A percentile compares a stretch with the other conserved stretches of the same genome.
phyloP scores from a whole-genome alignment of 306 rosid genomes.

The Carpinus fangiana region DNA sequence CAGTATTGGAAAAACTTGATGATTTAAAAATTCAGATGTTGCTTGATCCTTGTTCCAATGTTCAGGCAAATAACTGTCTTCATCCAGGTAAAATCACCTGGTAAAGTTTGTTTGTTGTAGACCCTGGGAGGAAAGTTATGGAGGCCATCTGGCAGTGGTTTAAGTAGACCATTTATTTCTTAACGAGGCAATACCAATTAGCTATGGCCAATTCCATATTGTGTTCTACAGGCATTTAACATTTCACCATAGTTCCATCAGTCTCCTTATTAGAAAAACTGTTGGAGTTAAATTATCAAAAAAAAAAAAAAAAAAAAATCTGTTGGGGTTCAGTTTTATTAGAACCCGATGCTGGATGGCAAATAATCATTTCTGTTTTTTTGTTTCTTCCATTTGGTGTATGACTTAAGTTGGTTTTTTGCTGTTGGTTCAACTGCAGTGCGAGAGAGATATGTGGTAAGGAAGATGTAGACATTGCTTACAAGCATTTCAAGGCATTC shows the following conservation, averaged over 20 bases:
- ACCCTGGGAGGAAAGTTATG: background rate
- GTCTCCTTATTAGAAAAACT: background rate
- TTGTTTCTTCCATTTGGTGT: slow-evolving; percentile 14
- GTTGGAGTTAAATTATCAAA: too few relatives aligned
- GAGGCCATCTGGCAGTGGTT: background rate
- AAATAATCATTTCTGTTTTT: slow-evolving; percentile 18
- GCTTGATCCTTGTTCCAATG: background rate
- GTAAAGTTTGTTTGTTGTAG: background rate
- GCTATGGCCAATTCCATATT: background rate
- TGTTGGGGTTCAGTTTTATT: background rate
- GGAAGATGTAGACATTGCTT: slow-evolving; percentile 85
- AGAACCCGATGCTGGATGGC: slow-evolving; percentile 2
- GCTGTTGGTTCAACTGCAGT: slow-evolving; percentile 46
- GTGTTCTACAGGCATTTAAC: background rate
- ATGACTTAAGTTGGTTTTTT: slow-evolving; percentile 1
- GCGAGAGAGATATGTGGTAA: slow-evolving; percentile 92
- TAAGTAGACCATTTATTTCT: background rate
- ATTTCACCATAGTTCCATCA: background rate
- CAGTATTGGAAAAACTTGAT: background rate
- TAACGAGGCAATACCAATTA: background rate
- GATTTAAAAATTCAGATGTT: background rate
- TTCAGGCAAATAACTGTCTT: background rate
- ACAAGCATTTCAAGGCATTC: slow-evolving; percentile 90
- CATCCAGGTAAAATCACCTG: slow-evolving; percentile 1
- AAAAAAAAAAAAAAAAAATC: background rate